Conservation (phyloP, 2,329 filamentous ascomycete species). For the Magnaporthiopsis incrustans region DNA sequence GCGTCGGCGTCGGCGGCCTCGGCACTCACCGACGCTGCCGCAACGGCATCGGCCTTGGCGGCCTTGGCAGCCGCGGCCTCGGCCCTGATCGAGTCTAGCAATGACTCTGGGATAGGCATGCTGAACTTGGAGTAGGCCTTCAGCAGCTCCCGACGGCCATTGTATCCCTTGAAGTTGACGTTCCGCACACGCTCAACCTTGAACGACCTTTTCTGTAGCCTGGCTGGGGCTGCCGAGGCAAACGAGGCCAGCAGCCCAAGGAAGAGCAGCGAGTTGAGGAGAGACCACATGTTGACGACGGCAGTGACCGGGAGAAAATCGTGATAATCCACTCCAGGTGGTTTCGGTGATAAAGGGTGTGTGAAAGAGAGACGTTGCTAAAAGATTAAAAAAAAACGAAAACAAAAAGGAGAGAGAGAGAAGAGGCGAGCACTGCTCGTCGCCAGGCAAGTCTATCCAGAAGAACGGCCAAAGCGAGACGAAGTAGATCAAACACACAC, state of each 20-base stretch:
- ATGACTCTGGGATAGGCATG: constrained; percentile 37
- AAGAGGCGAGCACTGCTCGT: constrained; percentile 6
- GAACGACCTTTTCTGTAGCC: constrained; percentile 49
- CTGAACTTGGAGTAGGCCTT: constrained; percentile 64
- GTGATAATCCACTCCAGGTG: constrained; percentile 19
- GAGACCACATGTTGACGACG: constrained; percentile 5
- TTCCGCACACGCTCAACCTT: constrained; percentile 51
- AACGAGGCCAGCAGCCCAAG: constrained; percentile 39
- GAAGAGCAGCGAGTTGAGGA: constrained; percentile 23
- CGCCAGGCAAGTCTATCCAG: constrained; percentile 3
- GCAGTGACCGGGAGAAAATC: background rate
- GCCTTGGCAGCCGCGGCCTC: constrained; percentile 11
- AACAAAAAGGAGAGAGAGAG: background rate
- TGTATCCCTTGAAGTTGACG: constrained; percentile 40
- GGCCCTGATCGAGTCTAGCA: constrained; percentile 28
- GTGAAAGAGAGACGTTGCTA: constrained; percentile 2
- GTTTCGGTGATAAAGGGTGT: background rate
- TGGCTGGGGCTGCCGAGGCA: constrained; percentile 35
- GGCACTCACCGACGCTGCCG: background rate
- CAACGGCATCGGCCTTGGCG: constrained; percentile 4
- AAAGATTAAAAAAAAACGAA: constrained; percentile 1
- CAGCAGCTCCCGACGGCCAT: constrained; percentile 53
- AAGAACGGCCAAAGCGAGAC: background rate
- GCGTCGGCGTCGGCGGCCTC: constrained; percentile 8
- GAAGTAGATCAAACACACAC: background rate